A percentile compares a stretch with the other conserved stretches of the same genome.
phyloP scores from a whole-genome alignment of 78 protist species.

The Capsaspora owczarzaki region DNA sequence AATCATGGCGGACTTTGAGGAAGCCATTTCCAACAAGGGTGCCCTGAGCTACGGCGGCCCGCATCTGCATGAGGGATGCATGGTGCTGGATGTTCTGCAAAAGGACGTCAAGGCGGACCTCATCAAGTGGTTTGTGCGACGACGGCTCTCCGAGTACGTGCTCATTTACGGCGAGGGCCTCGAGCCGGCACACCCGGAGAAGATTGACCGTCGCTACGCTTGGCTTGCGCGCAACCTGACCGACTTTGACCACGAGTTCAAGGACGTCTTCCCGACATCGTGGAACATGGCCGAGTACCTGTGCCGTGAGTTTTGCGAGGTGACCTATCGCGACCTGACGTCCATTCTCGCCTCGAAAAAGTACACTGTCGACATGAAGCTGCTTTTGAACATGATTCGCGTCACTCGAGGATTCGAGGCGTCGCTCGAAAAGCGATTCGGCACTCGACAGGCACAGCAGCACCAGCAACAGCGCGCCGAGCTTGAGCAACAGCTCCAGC shows the following conservation, averaged over 20 bases:
- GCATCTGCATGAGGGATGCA: background rate
- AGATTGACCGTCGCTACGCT: conserved; percentile 13
- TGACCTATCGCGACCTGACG: conserved; percentile 6
- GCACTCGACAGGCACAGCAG: too few species aligned
- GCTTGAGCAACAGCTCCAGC: too few species aligned
- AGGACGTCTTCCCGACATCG: background rate
- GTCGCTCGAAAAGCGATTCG: background rate
- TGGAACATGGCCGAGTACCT: conserved; percentile 26
- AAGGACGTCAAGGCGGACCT: background rate
- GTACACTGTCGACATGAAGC: conserved; percentile 4
- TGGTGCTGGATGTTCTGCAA: background rate
- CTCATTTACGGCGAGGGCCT: background rate
- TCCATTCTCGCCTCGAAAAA: background rate
- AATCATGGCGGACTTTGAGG: background rate
- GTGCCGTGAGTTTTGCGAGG: conserved; percentile 22
- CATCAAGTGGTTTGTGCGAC: background rate
- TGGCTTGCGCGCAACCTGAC: background rate
- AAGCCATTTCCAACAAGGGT: background rate
- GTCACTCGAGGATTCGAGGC: conserved; percentile 18
- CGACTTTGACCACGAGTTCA: background rate
- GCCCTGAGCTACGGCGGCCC: background rate
- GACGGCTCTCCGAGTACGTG: background rate
- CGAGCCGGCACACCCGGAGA: background rate
- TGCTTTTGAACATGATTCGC: conserved; percentile 16
- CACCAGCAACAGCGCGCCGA: too few species aligned